These are phyloP conservation scores for Apiosordaria backusii DNA, from an alignment of 495 filamentous ascomycete genomes.

Conservation along the genomic window DNA sequence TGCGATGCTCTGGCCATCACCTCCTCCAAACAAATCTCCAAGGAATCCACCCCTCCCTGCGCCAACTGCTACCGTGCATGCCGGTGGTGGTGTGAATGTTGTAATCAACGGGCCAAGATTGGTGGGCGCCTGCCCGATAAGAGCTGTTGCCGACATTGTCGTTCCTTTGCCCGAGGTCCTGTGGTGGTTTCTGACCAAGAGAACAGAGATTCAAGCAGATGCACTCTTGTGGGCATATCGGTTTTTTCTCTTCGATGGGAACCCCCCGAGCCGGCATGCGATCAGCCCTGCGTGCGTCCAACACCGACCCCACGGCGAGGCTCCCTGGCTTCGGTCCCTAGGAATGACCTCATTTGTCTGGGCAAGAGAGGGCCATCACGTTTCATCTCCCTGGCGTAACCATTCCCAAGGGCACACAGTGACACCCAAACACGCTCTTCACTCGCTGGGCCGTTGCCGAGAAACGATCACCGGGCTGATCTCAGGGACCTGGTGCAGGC, in stretches of 20 bases:
- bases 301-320: background rate
- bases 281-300: background rate
- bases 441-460: background rate
- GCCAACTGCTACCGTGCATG: constrained; percentile 31
- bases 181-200: background rate
- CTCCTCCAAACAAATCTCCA: constrained; percentile 14
- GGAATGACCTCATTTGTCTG: constrained; percentile 9
- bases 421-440: background rate
- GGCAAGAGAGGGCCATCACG: background rate
- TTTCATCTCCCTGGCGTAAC: constrained; percentile 11
- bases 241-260: background rate
- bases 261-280: constrained; percentile 1
- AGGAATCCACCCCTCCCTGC: constrained; percentile 18
- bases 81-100: constrained; percentile 34
- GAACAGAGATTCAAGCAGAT: background rate
- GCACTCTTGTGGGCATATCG: background rate
- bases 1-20: constrained; percentile 15
- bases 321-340: background rate
- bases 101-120: constrained; percentile 37
- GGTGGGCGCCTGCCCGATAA: constrained; percentile 26
- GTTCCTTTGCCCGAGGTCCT: background rate
- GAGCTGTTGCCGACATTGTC: constrained; percentile 22
- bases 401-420: background rate
- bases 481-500: constrained; percentile 9
- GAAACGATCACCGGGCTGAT: constrained; percentile 1